A percentile compares a stretch with the other conserved stretches of the same genome.
Evolutionary conservation across 257 asterid genomes (phyloP).

Genomic region (Capsicum pubescens): DNA sequence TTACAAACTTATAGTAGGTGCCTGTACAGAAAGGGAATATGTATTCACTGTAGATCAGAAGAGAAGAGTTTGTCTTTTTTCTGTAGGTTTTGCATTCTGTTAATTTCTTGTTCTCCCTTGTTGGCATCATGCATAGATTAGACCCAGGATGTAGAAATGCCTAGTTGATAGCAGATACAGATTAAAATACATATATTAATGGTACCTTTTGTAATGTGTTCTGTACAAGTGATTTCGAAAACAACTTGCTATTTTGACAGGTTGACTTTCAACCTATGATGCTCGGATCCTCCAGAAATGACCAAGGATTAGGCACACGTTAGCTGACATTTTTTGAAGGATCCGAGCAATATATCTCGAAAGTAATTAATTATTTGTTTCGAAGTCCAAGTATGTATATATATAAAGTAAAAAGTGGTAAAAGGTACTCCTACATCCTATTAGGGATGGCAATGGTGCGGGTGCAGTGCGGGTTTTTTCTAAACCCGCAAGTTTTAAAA

Average conservation of each 20-base stretch:
- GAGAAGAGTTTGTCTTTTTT: constrained; percentile 27
- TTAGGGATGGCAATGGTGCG: too few species aligned
- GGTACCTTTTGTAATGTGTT: background rate
- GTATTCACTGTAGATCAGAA: constrained; percentile 7
- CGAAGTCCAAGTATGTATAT: background rate
- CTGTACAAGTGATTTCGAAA: background rate
- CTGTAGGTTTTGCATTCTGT: constrained; percentile 3
- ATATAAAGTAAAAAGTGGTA: background rate
- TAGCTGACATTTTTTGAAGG: background rate
- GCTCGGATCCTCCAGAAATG: background rate
- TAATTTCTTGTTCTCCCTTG: constrained; percentile 8
- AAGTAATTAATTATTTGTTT: too few species aligned
- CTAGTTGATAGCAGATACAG: constrained; percentile 6
- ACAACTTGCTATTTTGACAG: background rate
- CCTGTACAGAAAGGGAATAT: constrained; percentile 24
- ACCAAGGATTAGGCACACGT: too few species aligned
- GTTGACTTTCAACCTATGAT: background rate
- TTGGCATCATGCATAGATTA: constrained; percentile 21
- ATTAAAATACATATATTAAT: background rate
- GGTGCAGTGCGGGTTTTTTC: too few species aligned
- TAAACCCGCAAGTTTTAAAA: too few species aligned
- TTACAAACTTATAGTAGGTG: background rate
- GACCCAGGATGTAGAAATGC: background rate
- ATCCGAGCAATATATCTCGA: background rate
- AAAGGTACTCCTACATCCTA: too few species aligned